Base-by-base conservation (phyloP, 208 protist species). In the Crithidia expoeki region DNA sequence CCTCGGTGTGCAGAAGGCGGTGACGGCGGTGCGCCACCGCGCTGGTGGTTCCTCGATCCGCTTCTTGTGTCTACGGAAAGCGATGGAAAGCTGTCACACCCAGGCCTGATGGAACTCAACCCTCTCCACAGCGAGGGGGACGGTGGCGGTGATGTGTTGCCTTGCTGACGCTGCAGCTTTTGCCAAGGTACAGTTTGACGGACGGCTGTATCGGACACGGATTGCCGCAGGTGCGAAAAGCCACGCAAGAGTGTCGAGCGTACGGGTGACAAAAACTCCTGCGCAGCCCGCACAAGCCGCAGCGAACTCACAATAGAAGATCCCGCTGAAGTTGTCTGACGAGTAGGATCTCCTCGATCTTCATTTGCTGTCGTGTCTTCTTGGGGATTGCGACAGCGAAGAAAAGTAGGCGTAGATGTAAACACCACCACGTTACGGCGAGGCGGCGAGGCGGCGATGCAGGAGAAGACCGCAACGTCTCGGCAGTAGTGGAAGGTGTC, bases 141-240 rank as follows among this genome's bases (percentile, higher is more conserved):
- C 28, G 32, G 33, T 4, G 30, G 68, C 27, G 68, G 53, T 4
- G 25, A 17, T 7, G 30, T 52, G 21, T 49, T 38, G 32, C 30
- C 6, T 27, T 32, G 27, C 32, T 46, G 21, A 7, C 28, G 36
- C 28, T 23, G 68, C 17, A 38, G 56, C 38, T 23, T 25, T 10
- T 65, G 60, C 10, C n/a, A 9, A 4, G 44, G 23, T 49, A 30
- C 47, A 12, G n/a, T 3, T 25, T 38, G 28, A 19, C 64, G 28
- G 27, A 32, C 19, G 19, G 4, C 12, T 14, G 30, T 62, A 2
- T 44, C 57, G 10, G 44, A 25, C 23, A 85, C 27, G 55, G 83
- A 88, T 38, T 85, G 72, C 9, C 81, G 83, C 34, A 89, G 58
- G 65, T 84, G 78, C 3, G 86, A 81, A 42, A 92, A 76, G 12